Evolutionary conservation across 1,284 basidiomycete species (phyloP).

Genomic region (Cutaneotrichosporon sp.): DNA sequence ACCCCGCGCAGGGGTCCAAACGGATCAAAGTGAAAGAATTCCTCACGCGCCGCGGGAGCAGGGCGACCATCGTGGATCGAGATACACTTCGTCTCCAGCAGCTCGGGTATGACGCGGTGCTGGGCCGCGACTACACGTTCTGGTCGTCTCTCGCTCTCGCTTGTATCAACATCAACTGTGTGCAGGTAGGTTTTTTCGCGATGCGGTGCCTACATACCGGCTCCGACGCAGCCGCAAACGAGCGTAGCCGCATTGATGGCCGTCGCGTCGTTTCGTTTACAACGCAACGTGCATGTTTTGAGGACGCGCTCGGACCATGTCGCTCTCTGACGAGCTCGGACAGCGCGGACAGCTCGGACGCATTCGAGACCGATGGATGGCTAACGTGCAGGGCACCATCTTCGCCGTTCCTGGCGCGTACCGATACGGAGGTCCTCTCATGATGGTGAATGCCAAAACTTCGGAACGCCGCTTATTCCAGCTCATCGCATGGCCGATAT

Average conservation of each 20-base stretch:
- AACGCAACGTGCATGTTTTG: too few species aligned
- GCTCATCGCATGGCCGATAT: constrained; percentile 46
- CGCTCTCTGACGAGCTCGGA: too few species aligned
- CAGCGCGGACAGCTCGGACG: too few species aligned
- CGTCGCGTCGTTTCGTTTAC: too few species aligned
- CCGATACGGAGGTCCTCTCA: constrained; percentile 43
- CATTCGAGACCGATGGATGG: too few species aligned
- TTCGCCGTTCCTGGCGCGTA: constrained; percentile 44
- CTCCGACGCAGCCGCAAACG: too few species aligned
- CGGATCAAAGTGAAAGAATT: constrained; percentile 1
- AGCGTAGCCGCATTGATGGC: too few species aligned
- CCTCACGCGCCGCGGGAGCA: constrained; percentile 1
- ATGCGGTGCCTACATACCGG: too few species aligned
- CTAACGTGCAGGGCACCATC: constrained; percentile 36
- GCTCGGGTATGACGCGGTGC: constrained; percentile 45
- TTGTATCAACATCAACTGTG: constrained; percentile 41
- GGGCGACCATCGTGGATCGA: constrained; percentile 31
- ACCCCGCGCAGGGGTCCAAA: background rate
- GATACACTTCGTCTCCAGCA: constrained; percentile 42
- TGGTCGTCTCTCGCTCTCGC: constrained; percentile 45
- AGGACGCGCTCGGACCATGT: too few species aligned
- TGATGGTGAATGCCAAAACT: constrained; percentile 30
- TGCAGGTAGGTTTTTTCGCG: constrained; percentile 32
- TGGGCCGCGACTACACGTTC: constrained; percentile 47
- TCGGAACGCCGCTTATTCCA: constrained; percentile 12